Base-by-base conservation (phyloP, 176 grass and related monocot species). In the Aegilops speltoides region DNA sequence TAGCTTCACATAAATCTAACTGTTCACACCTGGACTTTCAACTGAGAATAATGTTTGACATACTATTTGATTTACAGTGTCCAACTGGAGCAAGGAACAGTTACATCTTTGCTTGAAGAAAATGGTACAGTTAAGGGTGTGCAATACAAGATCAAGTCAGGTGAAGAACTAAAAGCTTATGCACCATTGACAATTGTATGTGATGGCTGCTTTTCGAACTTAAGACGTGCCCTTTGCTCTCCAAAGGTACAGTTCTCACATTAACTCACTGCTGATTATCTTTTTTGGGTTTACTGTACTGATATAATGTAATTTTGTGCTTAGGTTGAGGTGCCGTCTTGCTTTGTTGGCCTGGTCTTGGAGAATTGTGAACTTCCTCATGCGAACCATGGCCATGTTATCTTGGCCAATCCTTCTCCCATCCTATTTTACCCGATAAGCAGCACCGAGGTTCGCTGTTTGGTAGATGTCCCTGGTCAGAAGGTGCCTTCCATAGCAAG, bases 391-490 rank as follows among this genome's bases (percentile, higher is more conserved):
- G 97, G 97, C 2, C 97, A 99, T 85, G 97, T 99, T 80, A 94
- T 99, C 48, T 85, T 99, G 90, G 97, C 94, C 36, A 93, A 99
- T 94, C 97, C 97, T 91, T 99, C 97, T 14, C 94, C 94, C 23
- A 99, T 99, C 72, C 84, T 99, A 82, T 94, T 96, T 81, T 99
- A 99, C 82, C 94, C 94, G 40, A 96, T 99, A 90, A 99, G 97
- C 83, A 96, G 97, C 80, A 94, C 89, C 2, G 97, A 99, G 85
- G 82, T 96, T 72, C 97, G 97, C 31, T 96, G 94, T 89, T 86
- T 96, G 89, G 97, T 99, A 78, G 97, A 99, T 88, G 88, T 99
- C 33, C 97, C 94, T 86, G 92, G 97, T 64, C 92, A 99, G 85
- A 99, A 99, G 82, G 97, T 99, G 45, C 97, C 97, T 72, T 94